Evolutionary conservation across 2,329 filamentous ascomycete genomes (phyloP).

Genomic region (Paecilomyces formosus): DNA sequence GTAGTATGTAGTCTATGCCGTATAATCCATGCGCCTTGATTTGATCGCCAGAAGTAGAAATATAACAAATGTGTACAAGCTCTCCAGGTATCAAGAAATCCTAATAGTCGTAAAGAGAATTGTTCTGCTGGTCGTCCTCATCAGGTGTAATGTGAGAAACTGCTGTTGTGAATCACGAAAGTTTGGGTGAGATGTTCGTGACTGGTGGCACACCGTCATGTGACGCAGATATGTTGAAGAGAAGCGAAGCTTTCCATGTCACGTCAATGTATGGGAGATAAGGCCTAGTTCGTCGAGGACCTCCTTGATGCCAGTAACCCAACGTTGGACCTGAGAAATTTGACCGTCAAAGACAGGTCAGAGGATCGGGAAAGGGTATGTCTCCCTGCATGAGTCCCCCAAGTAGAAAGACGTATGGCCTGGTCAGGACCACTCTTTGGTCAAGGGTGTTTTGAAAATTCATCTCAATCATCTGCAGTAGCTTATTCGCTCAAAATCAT

Average conservation of each 20-base stretch:
- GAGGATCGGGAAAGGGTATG: no score
- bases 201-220: no score
- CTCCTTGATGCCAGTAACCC: no score
- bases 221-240: no score
- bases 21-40: neutral
- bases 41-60: neutral
- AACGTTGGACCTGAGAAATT: no score
- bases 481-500: neutral
- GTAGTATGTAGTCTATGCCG: neutral
- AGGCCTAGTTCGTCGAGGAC: no score
- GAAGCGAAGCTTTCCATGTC: no score
- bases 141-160: neutral
- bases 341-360: no score
- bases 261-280: no score
- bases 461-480: neutral
- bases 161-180: neutral
- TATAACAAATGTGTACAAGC: neutral
- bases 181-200: neutral
- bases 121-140: neutral
- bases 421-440: no score
- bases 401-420: no score
- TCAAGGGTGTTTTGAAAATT: neutral
- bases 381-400: no score
- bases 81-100: neutral
- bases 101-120: neutral